Conservation (phyloP, 371 early-diverging fungal species). For the Saksenaea vasiformis region DNA sequence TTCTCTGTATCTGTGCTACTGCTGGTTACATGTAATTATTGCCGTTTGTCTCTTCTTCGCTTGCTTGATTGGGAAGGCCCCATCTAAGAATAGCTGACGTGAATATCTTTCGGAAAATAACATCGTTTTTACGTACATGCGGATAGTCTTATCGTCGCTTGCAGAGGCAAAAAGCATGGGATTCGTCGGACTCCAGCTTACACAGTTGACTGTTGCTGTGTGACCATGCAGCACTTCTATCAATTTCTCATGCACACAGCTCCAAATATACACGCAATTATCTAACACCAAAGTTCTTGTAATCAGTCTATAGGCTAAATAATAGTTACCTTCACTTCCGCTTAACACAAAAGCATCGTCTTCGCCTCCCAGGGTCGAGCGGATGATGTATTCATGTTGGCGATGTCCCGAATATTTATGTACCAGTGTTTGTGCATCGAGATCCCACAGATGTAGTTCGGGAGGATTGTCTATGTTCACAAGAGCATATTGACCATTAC, state of each 20-base stretch:
- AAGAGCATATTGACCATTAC: constrained; percentile 65
- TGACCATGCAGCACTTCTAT: constrained; percentile 75
- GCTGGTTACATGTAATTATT: neutral
- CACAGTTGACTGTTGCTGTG: constrained; percentile 69
- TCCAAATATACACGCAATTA: constrained; percentile 77
- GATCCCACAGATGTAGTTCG: constrained; percentile 83
- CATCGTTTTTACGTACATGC: constrained; percentile 53
- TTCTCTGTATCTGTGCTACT: neutral
- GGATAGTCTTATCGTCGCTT: constrained; percentile 85
- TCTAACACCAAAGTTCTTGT: constrained; percentile 40
- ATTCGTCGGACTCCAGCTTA: constrained; percentile 68
- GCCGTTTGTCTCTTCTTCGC: neutral
- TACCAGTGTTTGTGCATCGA: constrained; percentile 59
- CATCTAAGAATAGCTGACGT: neutral
- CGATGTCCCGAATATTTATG: constrained; percentile 73
- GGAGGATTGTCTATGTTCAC: constrained; percentile 51
- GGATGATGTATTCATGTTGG: constrained; percentile 79
- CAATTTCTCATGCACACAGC: constrained; percentile 63
- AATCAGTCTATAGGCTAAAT: neutral
- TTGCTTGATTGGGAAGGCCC: neutral
- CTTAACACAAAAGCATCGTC: constrained; percentile 72
- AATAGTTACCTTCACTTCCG: constrained; percentile 75
- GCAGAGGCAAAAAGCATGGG: constrained; percentile 76
- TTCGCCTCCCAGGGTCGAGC: constrained; percentile 83
- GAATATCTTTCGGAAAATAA: constrained; percentile 19